phyloP scores from a whole-genome alignment of 139 green algal species.

The Chlorella vulgaris region DNA sequence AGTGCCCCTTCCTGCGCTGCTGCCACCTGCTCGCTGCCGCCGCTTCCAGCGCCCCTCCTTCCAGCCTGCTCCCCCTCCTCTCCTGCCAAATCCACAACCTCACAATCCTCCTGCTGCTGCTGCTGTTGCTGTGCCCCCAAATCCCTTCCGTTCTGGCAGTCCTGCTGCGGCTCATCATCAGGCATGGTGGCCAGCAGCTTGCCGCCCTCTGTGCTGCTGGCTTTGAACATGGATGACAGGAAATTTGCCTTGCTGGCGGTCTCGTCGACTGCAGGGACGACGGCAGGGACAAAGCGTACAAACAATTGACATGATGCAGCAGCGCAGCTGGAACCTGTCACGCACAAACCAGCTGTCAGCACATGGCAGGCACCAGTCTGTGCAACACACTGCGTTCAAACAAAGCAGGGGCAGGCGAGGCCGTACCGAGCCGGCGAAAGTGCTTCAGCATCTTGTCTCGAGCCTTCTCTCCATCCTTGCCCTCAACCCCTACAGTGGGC shows the following conservation, averaged over 20 bases:
- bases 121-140: too few relatives aligned
- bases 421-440: slow-evolving; percentile 20
- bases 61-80: slow-evolving; percentile 11
- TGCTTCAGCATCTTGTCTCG: slow-evolving; percentile 56
- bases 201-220: background rate
- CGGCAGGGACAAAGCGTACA: slow-evolving; percentile 47
- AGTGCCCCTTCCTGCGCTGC: background rate
- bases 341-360: background rate
- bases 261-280: slow-evolving; percentile 60
- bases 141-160: background rate
- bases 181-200: background rate
- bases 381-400: background rate
- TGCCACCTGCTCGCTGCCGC: background rate
- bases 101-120: background rate
- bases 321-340: background rate
- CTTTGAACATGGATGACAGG: slow-evolving; percentile 34
- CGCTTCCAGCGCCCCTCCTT: background rate
- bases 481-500: slow-evolving; percentile 79
- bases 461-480: slow-evolving; percentile 47
- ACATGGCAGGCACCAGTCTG: background rate
- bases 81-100: background rate
- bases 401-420: background rate
- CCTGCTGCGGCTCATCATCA: background rate
- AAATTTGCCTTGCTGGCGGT: slow-evolving; percentile 71
- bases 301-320: slow-evolving; percentile 54